Conservation (phyloP, 306 rosid species). For the Carpinus viminea region DNA sequence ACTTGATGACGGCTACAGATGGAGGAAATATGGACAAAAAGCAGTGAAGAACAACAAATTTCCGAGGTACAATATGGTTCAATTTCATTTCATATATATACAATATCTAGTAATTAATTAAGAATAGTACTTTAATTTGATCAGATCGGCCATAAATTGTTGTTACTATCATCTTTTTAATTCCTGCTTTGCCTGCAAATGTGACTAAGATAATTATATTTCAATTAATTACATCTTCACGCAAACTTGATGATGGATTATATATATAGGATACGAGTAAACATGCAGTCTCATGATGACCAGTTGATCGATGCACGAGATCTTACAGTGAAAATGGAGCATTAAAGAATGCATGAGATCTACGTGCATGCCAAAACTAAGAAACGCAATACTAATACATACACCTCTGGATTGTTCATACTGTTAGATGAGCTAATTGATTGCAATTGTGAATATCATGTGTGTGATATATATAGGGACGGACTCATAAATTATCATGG, state of each 20-base stretch:
- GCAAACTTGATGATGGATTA: not conserved
- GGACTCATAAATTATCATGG: too few species aligned
- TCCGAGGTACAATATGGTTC: conserved; percentile 35
- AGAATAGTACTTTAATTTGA: not conserved
- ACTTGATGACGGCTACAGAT: conserved; percentile 57
- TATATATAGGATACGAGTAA: not conserved
- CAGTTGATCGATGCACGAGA: not conserved
- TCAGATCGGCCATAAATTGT: not conserved
- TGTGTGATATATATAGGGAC: too few species aligned
- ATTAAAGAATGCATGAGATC: too few species aligned
- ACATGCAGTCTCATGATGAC: not conserved
- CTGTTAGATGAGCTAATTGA: too few species aligned
- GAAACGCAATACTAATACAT: too few species aligned
- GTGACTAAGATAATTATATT: not conserved
- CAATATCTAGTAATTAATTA: not conserved
- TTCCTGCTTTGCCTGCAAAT: not conserved
- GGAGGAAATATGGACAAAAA: conserved; percentile 63
- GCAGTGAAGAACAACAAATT: conserved; percentile 60
- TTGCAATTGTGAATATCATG: too few species aligned
- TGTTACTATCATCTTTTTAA: not conserved
- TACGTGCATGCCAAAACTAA: too few species aligned
- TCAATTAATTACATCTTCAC: not conserved
- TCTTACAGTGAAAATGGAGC: not conserved
- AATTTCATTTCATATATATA: not conserved
- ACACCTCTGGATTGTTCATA: too few species aligned